These are phyloP conservation scores for Strobilomyces echinocephalus DNA, from an alignment of 768 basidiomycete species.

Conservation along the genomic window DNA sequence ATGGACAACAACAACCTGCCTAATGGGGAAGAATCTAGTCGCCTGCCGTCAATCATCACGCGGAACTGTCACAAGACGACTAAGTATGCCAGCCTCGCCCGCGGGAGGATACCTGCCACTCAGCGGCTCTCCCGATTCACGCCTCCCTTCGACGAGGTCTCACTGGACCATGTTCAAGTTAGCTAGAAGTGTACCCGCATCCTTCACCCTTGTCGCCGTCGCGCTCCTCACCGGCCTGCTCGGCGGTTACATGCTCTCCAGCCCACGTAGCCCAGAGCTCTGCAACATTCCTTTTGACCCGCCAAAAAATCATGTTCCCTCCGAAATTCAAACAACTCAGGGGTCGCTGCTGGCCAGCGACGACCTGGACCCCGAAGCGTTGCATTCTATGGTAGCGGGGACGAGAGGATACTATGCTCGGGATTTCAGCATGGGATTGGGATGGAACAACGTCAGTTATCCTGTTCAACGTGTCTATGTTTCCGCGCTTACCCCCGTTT, in stretches of 20 bases:
- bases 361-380: conserved; percentile 28
- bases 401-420: conserved; percentile 42
- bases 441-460: conserved; percentile 44
- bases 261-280: conserved; percentile 11
- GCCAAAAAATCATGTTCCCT: neutral
- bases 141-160: conserved; percentile 1
- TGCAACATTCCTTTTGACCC: conserved; percentile 19
- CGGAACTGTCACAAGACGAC: neutral
- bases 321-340: neutral
- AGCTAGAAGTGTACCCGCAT: conserved; percentile 11
- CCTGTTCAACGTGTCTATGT: neutral
- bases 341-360: conserved; percentile 16
- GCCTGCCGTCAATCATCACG: too few relatives aligned
- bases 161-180: conserved; percentile 15
- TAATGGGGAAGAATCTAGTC: neutral
- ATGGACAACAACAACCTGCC: neutral
- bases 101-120: conserved; percentile 24
- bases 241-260: conserved; percentile 23
- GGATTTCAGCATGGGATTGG: conserved; percentile 41
- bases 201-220: conserved; percentile 16
- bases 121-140: conserved; percentile 6
- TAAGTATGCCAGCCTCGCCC: too few relatives aligned
- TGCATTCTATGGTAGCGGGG: conserved; percentile 31
- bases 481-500: neutral
- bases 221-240: conserved; percentile 23